These are phyloP conservation scores for Cystoderma amianthinum DNA, from an alignment of 768 basidiomycete species.

Conservation along the genomic window DNA sequence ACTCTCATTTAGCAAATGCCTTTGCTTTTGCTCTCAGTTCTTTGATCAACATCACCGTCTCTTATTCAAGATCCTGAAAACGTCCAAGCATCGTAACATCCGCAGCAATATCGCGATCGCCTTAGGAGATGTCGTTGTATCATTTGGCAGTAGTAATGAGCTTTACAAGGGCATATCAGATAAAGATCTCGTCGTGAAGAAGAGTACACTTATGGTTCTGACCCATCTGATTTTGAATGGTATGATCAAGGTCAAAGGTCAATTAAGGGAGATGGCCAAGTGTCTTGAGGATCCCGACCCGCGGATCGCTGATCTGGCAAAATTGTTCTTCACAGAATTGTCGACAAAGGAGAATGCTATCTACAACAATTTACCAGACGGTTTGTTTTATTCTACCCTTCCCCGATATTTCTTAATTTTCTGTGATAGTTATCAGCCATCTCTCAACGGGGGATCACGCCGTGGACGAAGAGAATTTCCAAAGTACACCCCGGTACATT, in stretches of 20 bases:
- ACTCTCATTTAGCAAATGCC: constrained; percentile 89
- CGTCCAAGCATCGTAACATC: constrained; percentile 82
- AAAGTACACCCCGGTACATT: constrained; percentile 90
- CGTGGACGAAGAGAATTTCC: constrained; percentile 88
- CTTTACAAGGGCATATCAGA: constrained; percentile 93
- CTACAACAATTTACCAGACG: constrained; percentile 97
- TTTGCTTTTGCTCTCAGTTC: constrained; percentile 91
- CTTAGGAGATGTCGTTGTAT: constrained; percentile 94
- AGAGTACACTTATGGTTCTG: constrained; percentile 98
- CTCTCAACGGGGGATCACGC: constrained; percentile 86
- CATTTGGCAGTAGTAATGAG: constrained; percentile 95
- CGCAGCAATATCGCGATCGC: constrained; percentile 97
- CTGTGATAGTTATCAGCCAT: constrained; percentile 79
- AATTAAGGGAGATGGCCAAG: constrained; percentile 99
- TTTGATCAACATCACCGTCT: constrained; percentile 86
- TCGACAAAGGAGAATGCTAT: constrained; percentile 98
- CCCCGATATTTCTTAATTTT: constrained; percentile 4
- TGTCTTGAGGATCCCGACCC: constrained; percentile 89
- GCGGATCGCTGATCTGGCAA: constrained; percentile 90
- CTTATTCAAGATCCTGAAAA: constrained; percentile 92
- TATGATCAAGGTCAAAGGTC: constrained; percentile 99
- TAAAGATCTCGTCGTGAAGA: constrained; percentile 84
- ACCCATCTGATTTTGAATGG: constrained; percentile 96
- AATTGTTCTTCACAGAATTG: constrained; percentile 93
- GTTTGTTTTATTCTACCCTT: constrained; percentile 29